Evolutionary conservation across 169 alveolate genomes (phyloP), one percentile per base, ranked within the genome.

Genomic region (Cystoisospora suis): DNA sequence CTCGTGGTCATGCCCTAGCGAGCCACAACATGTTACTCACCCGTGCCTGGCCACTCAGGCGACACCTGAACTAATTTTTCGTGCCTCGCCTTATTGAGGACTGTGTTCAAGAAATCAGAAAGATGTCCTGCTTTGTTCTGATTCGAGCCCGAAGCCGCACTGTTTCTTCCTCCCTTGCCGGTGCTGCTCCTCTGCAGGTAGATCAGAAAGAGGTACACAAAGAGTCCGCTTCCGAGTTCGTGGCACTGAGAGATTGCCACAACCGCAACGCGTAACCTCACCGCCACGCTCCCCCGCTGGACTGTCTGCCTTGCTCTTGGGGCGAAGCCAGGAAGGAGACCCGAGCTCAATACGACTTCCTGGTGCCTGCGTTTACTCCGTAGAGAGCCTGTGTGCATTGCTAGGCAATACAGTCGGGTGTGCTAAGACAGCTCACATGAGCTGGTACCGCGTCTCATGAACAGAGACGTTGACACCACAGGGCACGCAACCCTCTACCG

Each of bases 101-200:
- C 45, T 15, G 77, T 32, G n/a, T 27, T 65, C 9, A 65, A 36
- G n/a, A 65, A 65, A 2, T 65, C 77, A 7, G 45, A 36, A 27
- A 65, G 45, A 15, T 65, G n/a, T n/a, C n/a, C n/a, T n/a, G n/a
- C 77, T 2, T 44, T 36, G 44, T 4, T 65, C 7, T 44, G 9
- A 4, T 15, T 9, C 44, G 40, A 15, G 9, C 77, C 77, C n/a
- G 77, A 65, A 12, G 77, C 5, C 44, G 45, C 77, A n/a, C n/a
- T n/a, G n/a, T n/a, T n/a, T 65, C 77, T 12, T 36, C 77, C 77
- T 1, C 77, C 77, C 42, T 65, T 65, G 6, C 77, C 77, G 34
- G n/a, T n/a, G n/a, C n/a, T n/a, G n/a, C n/a, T n/a, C 44, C n/a
- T 20, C 34, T 65, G 45, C 34, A 44, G 34, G 40, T 1, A 15